These are phyloP conservation scores for Trichoderma virens DNA, from an alignment of 495 filamentous ascomycete genomes.

Conservation along the genomic window DNA sequence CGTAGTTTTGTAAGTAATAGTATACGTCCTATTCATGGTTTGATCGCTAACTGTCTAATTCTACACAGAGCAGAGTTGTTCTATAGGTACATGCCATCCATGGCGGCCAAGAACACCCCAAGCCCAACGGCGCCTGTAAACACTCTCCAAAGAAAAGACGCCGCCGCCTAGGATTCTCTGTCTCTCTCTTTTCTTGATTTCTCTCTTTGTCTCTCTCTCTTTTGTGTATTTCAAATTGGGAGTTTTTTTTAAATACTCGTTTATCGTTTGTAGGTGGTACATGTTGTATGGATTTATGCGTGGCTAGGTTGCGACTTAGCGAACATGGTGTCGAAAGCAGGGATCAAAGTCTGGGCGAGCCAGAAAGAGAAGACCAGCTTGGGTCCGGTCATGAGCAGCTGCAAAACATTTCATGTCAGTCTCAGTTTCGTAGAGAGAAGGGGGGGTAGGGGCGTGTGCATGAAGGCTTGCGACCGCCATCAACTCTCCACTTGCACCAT, in stretches of 20 bases:
- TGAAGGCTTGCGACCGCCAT: not conserved
- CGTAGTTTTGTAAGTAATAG: no score
- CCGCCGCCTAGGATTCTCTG: not conserved
- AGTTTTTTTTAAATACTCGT: not conserved
- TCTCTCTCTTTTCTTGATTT: not conserved
- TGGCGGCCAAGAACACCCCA: not conserved
- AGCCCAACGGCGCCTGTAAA: not conserved
- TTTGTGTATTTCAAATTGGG: not conserved
- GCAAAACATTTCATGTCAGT: slow-evolving; percentile 13
- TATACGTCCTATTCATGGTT: no score
- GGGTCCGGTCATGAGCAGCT: slow-evolving; percentile 94
- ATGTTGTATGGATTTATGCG: not conserved
- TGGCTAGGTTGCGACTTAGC: not conserved
- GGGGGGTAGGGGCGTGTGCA: not conserved
- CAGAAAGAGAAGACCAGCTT: slow-evolving; percentile 99
- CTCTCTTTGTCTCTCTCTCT: not conserved
- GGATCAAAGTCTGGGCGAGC: slow-evolving; percentile 91
- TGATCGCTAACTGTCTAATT: not conserved
- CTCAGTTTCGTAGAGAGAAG: not conserved
- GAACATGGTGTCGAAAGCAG: slow-evolving; percentile 42
- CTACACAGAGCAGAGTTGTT: slow-evolving; percentile 8
- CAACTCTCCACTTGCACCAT: not conserved
- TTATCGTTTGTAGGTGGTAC: not conserved
- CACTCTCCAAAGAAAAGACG: not conserved
- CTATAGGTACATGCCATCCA: not conserved